Base-by-base conservation (phyloP, 1,284 basidiomycete genomes). In the Ceratobasidium sp. region DNA sequence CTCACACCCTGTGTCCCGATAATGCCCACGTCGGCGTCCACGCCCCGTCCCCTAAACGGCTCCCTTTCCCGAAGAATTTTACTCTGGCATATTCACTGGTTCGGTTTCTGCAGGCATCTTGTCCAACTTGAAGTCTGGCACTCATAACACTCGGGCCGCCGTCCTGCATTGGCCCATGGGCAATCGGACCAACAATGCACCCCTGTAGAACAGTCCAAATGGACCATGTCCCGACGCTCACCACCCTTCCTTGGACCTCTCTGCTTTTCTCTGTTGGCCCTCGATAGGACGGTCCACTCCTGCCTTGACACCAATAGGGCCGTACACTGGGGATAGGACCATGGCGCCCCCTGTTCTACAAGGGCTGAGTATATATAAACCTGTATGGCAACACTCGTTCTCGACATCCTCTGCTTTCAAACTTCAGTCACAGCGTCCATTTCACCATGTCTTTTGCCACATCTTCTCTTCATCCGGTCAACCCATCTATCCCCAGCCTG, bases 361-460 rank as follows among this genome's bases (percentile, higher is more conserved):
- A 44, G 13, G 44, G 40, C 64, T 46, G 44, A 4, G 7, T 49
- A 37, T 64, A 65, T 65, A 32, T 49, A 65, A 44, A 11, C 15
- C 64, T 25, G 4, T 5, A 6, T 9, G 40, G 19, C 22, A 22
- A 19, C 22, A 19, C 22, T 40, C 64, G 13, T 59, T 34, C 34
- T 59, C 56, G 19, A 34, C 32, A 59, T 57, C 56, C 22, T 59
- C 56, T 8, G 29, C 13, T 29, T 13, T 13, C 9, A 13, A n/a
- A 11, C 11, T 17, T 34, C 32, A 59, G 32, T 32, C 56, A 56
- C 2, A 4, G 1, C 25, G 25, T 51, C 49, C n/a, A 5, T 15
- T n/a, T n/a, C 34, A 59, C 25, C 32, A 59, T 59, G 56, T 32
- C 56, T 37, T 59, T 59, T 37, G 32, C 17, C 56, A 59, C 56